Evolutionary conservation across 306 rosid species (phyloP).

Genomic region (Corylus americana): DNA sequence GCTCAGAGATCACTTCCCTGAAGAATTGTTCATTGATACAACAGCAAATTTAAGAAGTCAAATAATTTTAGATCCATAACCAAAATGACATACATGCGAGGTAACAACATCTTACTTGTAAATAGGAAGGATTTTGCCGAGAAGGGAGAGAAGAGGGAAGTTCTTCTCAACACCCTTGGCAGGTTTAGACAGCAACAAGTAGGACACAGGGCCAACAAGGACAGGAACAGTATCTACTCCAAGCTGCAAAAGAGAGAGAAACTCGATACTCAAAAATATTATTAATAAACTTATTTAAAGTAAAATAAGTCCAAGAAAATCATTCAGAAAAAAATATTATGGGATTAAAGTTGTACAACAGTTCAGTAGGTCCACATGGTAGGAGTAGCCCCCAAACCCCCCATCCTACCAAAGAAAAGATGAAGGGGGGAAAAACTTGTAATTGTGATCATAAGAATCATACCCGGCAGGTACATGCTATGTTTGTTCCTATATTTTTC

Average conservation of each 20-base stretch:
- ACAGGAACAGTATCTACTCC: conserved; percentile 83
- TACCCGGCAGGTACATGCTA: no score
- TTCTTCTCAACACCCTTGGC: conserved; percentile 88
- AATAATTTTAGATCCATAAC: not conserved
- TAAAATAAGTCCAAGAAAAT: not conserved
- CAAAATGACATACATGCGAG: not conserved
- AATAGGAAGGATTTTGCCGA: conserved; percentile 64
- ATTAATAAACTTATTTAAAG: not conserved
- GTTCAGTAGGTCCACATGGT: not conserved
- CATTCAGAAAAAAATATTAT: not conserved
- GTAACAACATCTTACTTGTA: conserved; percentile 63
- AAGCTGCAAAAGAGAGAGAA: conserved; percentile 50
- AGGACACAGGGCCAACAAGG: conserved; percentile 86
- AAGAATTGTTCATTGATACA: conserved; percentile 18
- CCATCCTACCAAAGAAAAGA: no score
- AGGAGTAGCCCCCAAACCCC: not conserved
- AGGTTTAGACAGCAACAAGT: conserved; percentile 85
- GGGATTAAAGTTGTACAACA: not conserved
- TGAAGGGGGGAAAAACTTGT: not conserved
- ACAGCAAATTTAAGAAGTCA: conserved; percentile 20
- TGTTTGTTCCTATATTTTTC: no score
- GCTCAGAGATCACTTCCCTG: conserved; percentile 87
- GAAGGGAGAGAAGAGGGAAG: conserved; percentile 76
- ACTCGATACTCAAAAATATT: conserved; percentile 17
- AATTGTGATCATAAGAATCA: not conserved